A percentile compares a stretch with the other conserved stretches of the same genome.
Evolutionary conservation across 257 asterid species (phyloP).

Genomic region (Fraxinus anomala): DNA sequence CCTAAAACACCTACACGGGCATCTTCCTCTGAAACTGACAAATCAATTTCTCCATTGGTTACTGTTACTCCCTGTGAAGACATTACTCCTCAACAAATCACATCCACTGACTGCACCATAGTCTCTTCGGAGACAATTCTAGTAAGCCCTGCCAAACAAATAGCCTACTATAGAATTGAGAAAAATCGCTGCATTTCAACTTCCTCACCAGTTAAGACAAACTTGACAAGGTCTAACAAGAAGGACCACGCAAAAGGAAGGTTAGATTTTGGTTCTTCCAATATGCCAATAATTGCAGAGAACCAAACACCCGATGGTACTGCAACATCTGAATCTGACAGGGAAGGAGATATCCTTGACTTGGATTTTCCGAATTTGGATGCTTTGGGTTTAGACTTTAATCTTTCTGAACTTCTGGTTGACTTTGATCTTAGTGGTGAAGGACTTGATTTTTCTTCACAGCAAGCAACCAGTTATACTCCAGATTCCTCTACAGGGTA

Average conservation of each 20-base stretch:
- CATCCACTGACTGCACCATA: constrained; percentile 75
- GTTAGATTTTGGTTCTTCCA: constrained; percentile 74
- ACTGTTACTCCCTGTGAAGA: constrained; percentile 53
- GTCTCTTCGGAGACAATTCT: constrained; percentile 78
- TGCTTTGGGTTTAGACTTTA: constrained; percentile 51
- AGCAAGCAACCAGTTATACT: constrained; percentile 31
- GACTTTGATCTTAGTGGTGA: constrained; percentile 46
- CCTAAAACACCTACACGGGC: constrained; percentile 82
- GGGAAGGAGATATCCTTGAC: constrained; percentile 63
- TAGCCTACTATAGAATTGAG: constrained; percentile 72
- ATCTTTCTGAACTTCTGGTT: constrained; percentile 39
- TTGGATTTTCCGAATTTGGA: constrained; percentile 72
- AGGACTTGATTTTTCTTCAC: constrained; percentile 33
- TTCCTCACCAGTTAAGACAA: constrained; percentile 69
- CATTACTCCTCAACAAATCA: constrained; percentile 47
- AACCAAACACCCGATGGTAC: constrained; percentile 45
- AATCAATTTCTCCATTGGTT: constrained; percentile 53
- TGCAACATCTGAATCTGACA: constrained; percentile 66
- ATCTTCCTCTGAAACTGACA: constrained; percentile 67
- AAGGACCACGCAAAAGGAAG: constrained; percentile 86
- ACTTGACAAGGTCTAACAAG: constrained; percentile 42
- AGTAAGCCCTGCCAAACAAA: constrained; percentile 78
- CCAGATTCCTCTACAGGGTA: constrained; percentile 50
- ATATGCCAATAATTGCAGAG: constrained; percentile 50
- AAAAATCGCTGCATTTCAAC: constrained; percentile 62